Evolutionary conservation across 805 yeast species (phyloP).

Genomic region (Maudiozyma saulgeensis): DNA sequence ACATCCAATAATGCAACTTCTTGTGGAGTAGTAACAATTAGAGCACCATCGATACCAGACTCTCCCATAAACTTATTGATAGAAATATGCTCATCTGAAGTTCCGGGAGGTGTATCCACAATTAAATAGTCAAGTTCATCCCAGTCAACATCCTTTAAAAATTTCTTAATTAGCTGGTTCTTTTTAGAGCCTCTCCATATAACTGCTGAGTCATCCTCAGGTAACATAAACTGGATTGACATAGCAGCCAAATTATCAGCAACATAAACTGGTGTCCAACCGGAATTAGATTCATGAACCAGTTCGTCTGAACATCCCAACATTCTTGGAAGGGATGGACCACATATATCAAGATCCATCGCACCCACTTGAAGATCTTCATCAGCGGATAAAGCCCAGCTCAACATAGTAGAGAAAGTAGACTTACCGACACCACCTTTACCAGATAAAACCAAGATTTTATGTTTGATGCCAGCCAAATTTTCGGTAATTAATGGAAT

Average conservation of each 20-base stretch:
- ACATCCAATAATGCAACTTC: constrained; percentile 94
- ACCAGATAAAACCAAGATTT: constrained; percentile 72
- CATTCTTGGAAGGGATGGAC: constrained; percentile 94
- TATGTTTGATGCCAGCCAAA: constrained; percentile 59
- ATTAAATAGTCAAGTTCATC: constrained; percentile 67
- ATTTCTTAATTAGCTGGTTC: constrained; percentile 85
- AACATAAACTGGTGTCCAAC: constrained; percentile 95
- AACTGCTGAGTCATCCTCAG: constrained; percentile 84
- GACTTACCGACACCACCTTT: constrained; percentile 98
- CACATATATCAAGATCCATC: constrained; percentile 95
- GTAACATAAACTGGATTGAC: constrained; percentile 92
- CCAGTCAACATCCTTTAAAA: constrained; percentile 93
- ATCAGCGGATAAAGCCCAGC: constrained; percentile 89
- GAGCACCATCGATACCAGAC: constrained; percentile 89
- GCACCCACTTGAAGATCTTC: constrained; percentile 83
- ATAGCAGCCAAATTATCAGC: constrained; percentile 91
- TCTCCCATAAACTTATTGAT: constrained; percentile 83
- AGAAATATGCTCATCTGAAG: constrained; percentile 92
- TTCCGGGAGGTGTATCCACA: constrained; percentile 97
- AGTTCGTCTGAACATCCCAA: constrained; percentile 82
- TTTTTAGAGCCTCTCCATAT: constrained; percentile 98
- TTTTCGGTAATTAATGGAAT: constrained; percentile 64
- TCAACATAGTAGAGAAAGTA: constrained; percentile 89
- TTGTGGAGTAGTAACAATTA: constrained; percentile 93
- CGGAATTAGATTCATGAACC: constrained; percentile 80